Conservation (phyloP, 371 early-diverging fungal species). For the Blakeslea trispora region DNA sequence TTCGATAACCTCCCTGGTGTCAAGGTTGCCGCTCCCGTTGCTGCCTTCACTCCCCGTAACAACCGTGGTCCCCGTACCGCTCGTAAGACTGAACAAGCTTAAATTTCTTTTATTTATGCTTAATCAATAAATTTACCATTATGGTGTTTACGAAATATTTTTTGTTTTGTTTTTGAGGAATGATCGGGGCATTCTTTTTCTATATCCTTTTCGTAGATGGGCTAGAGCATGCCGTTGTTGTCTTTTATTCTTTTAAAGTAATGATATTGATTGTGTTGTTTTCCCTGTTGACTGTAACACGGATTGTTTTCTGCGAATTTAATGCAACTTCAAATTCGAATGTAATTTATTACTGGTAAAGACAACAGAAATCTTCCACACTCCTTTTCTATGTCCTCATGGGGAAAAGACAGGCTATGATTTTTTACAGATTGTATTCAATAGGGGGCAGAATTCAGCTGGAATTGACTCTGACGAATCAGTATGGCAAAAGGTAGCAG, state of each 20-base stretch:
- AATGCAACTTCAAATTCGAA: constrained; percentile 23
- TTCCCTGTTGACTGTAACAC: neutral
- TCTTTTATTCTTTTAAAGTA: neutral
- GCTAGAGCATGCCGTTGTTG: neutral
- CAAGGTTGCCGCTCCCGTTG: constrained; percentile 58
- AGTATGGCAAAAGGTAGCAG: constrained; percentile 30
- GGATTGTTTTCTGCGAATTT: constrained; percentile 8
- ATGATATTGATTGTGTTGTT: neutral
- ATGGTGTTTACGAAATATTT: neutral
- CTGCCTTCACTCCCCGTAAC: constrained; percentile 35
- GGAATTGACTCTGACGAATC: constrained; percentile 11
- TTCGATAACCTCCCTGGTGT: constrained; percentile 83
- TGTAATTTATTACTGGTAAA: constrained; percentile 26
- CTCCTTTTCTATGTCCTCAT: no score
- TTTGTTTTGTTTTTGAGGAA: constrained; percentile 7
- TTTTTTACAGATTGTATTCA: neutral
- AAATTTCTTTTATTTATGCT: constrained; percentile 11
- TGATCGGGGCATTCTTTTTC: constrained; percentile 8
- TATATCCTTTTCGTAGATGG: neutral
- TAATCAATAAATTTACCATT: constrained; percentile 7
- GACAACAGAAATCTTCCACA: neutral
- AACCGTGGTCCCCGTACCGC: constrained; percentile 39
- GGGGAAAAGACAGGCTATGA: neutral
- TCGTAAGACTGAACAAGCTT: constrained; percentile 29
- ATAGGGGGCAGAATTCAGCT: constrained; percentile 31